These are phyloP conservation scores for Rhizopus sp. DNA, from an alignment of 371 early-diverging fungal species.

Conservation along the genomic window DNA sequence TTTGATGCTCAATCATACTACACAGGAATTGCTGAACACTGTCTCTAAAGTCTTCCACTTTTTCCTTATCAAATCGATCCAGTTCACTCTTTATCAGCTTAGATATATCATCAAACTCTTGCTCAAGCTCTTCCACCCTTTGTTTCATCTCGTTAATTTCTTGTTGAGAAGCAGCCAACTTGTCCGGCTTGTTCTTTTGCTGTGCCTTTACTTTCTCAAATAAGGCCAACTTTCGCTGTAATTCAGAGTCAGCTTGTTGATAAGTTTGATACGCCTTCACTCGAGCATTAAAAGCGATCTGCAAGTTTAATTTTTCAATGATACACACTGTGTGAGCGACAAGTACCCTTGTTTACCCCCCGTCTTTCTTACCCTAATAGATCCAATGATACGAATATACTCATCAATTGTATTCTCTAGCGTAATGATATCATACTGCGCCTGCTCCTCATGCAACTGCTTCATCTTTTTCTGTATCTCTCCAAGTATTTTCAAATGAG, in stretches of 20 bases:
- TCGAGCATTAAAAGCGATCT: slow-evolving; percentile 76
- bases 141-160: slow-evolving; percentile 72
- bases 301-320: not conserved
- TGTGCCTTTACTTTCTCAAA: slow-evolving; percentile 65
- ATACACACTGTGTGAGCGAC: too few species aligned
- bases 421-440: slow-evolving; percentile 70
- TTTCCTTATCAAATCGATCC: slow-evolving; percentile 84
- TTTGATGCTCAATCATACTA: slow-evolving; percentile 82
- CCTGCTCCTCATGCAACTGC: slow-evolving; percentile 75
- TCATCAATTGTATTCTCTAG: slow-evolving; percentile 84
- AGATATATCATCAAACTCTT: slow-evolving; percentile 77
- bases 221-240: slow-evolving; percentile 59
- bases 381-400: slow-evolving; percentile 85
- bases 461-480: slow-evolving; percentile 80
- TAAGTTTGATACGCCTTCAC: slow-evolving; percentile 70
- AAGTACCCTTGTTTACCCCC: not conserved
- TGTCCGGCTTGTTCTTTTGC: slow-evolving; percentile 66
- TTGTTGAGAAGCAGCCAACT: slow-evolving; percentile 55
- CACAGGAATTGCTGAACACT: slow-evolving; percentile 75
- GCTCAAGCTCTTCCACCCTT: slow-evolving; percentile 53
- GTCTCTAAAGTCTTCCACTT: slow-evolving; percentile 80
- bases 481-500: slow-evolving; percentile 65
- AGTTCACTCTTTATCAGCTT: slow-evolving; percentile 74
- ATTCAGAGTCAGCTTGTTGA: slow-evolving; percentile 69
- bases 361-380: slow-evolving; percentile 60